Base-by-base conservation (phyloP, 2,329 filamentous ascomycete genomes). In the Ceratocystis smalleyi region DNA sequence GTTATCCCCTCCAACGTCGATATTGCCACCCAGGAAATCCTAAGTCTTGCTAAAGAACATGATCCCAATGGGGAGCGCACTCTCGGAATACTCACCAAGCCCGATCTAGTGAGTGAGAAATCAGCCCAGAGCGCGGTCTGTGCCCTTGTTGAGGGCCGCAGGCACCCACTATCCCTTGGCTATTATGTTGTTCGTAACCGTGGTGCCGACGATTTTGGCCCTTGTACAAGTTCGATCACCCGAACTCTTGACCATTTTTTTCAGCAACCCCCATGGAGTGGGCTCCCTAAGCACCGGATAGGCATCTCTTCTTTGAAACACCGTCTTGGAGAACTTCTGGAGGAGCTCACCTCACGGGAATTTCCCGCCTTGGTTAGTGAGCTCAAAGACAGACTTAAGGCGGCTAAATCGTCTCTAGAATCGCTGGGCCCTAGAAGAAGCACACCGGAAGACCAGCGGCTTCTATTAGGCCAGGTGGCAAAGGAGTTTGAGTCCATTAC, bases 61-160 rank as follows among this genome's bases (percentile, higher is more conserved):
- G 75, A 77, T 67, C 71, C 71, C 0, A 63, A 67, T 0, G 71
- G 72, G 1, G 45, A 66, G 2, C 72, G 76, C 0, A 78, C 75
- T 1, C 68, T 79, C 15, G 76, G 76, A 0, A 74, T 79, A 59
- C 75, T 77, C 64, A 78, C 75, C 5, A 77, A 76, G 60, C 74
- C 74, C 8, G 77, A 78, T 67, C 62, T 71, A 10, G 70, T 72
- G 15, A 70, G 70, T 27, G 61, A 65, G 30, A 40, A 59, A 0
- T 69, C 67, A 12, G 69, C 66, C 0, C 66, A 70, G 0, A 62
- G 62, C 2, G 66, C 64, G 5, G 65, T 67, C 1, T 66, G 67
- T 45, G 62, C 67, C 7, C 57, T 71, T 0, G n/a, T 71, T 0
- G 27, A 51, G 1, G 68, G 69, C 3, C 65, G 68, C n/a, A 61